These are phyloP conservation scores for Solioccasus polychromus DNA, from an alignment of 768 basidiomycete genomes.

Conservation along the genomic window DNA sequence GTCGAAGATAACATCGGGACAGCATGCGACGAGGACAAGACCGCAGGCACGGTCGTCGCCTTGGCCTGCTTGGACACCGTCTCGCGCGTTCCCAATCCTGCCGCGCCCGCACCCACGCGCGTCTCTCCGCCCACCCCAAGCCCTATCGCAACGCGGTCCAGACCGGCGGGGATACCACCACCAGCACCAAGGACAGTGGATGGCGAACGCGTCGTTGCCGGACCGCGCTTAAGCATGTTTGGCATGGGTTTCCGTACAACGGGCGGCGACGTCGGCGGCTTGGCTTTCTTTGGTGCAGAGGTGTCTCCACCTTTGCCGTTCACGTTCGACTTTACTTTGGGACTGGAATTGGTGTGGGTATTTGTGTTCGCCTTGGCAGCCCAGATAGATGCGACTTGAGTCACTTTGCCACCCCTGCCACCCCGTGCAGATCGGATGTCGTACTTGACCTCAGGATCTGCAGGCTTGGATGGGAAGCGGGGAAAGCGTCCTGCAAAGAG, in stretches of 20 bases:
- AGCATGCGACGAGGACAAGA: constrained; percentile 70
- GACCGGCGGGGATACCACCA: background rate
- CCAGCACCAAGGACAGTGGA: background rate
- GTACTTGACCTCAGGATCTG: constrained; percentile 59
- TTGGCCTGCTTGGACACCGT: constrained; percentile 43
- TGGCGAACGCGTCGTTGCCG: constrained; percentile 1
- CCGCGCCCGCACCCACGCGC: background rate
- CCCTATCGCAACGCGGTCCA: background rate
- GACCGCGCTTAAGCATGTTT: constrained; percentile 11
- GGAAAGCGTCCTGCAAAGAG: constrained; percentile 30
- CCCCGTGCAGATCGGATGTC: constrained; percentile 76
- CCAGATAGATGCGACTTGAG: constrained; percentile 74
- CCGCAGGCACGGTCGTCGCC: constrained; percentile 64
- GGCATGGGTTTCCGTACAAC: constrained; percentile 11
- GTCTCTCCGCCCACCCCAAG: background rate
- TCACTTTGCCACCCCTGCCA: constrained; percentile 71
- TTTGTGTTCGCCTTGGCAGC: constrained; percentile 43
- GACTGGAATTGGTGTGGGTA: background rate
- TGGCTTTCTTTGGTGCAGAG: constrained; percentile 10
- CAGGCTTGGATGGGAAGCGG: constrained; percentile 31
- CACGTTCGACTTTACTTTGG: background rate
- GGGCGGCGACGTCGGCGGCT: background rate
- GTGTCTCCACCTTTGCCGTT: constrained; percentile 5
- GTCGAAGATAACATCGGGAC: constrained; percentile 72
- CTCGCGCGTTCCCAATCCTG: constrained; percentile 16